Evolutionary conservation across 192 early-diverging fungal species (phyloP).

Genomic region (Hyaloraphidium curvatum): DNA sequence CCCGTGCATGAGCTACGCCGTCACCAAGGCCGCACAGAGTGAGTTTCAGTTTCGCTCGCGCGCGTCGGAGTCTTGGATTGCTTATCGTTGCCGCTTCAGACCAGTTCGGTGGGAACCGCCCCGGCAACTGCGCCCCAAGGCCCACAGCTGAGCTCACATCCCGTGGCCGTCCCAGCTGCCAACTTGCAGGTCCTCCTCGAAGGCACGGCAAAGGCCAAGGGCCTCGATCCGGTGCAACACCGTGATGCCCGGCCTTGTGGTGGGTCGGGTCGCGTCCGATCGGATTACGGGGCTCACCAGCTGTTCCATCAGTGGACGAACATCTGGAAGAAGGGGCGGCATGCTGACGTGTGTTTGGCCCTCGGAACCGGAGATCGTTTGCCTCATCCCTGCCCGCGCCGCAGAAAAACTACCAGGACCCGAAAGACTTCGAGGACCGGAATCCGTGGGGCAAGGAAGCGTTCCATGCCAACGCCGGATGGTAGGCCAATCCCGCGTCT

Average conservation of each 20-base stretch:
- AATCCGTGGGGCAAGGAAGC: not conserved
- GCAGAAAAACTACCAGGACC: not conserved
- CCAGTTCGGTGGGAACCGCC: not conserved
- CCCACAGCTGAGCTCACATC: not conserved
- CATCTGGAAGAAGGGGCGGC: not conserved
- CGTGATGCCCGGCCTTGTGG: not conserved
- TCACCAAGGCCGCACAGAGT: not conserved
- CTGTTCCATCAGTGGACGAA: no score
- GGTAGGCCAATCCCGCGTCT: not conserved
- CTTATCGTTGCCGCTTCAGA: not conserved
- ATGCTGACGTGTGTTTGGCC: not conserved
- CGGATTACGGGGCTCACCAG: no score
- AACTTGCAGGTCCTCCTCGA: not conserved
- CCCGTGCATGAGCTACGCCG: constrained; percentile 2
- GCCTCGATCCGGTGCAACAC: constrained; percentile 1
- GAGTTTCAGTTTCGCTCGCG: not conserved
- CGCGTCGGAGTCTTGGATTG: not conserved
- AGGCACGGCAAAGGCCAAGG: not conserved
- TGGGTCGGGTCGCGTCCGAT: no score
- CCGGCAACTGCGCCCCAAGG: not conserved
- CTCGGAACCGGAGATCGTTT: not conserved
- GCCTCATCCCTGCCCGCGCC: not conserved
- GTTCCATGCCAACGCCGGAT: not conserved
- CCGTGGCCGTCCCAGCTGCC: not conserved
- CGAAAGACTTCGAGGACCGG: not conserved